Conservation (phyloP, 192 early-diverging fungal species). For the Coemansia sp. region DNA sequence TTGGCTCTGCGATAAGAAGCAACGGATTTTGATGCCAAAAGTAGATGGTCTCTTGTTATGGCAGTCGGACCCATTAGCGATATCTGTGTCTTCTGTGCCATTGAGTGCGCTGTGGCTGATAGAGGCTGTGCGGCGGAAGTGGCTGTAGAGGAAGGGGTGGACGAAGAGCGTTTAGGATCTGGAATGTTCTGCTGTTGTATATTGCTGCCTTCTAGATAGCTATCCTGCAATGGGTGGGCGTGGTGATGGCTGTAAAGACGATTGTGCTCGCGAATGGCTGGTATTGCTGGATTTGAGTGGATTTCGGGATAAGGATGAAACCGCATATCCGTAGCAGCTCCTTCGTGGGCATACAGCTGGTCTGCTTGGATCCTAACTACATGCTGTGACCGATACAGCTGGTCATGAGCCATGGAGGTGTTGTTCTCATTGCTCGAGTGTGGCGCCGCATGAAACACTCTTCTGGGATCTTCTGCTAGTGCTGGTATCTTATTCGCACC, state of each 20-base stretch:
- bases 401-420: neutral
- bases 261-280: neutral
- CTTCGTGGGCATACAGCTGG: neutral
- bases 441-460: neutral
- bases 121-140: neutral
- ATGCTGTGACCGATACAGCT: neutral
- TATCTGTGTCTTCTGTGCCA: neutral
- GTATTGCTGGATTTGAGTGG: neutral
- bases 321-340: constrained; percentile 17
- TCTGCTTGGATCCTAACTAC: neutral
- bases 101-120: constrained; percentile 3
- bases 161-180: neutral
- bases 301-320: constrained; percentile 54
- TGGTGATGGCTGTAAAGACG: neutral
- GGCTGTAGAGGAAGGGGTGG: neutral
- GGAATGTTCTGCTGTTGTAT: neutral
- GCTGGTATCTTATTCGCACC: neutral
- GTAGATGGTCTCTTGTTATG: constrained; percentile 1
- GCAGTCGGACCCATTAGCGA: neutral
- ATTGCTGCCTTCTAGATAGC: neutral
- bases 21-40: constrained; percentile 4
- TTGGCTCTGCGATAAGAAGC: neutral
- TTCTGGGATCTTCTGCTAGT: neutral
- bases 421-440: neutral
- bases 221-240: neutral